Base-by-base conservation (phyloP, 2,329 filamentous ascomycete genomes). In the Byssothecium circinans region DNA sequence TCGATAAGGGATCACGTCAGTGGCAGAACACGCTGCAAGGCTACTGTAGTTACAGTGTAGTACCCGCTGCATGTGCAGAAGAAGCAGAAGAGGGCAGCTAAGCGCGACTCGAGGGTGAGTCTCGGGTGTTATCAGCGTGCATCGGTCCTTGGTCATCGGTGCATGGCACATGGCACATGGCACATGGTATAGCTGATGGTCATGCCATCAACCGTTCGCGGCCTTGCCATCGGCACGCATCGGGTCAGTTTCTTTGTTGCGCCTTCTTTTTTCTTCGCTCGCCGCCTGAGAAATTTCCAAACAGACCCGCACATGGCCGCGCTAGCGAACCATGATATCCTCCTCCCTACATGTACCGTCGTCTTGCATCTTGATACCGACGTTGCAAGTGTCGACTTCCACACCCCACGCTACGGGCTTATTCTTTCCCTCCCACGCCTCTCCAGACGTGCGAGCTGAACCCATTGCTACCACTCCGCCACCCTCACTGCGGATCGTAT, bases 201-300 rank as follows among this genome's bases (percentile, higher is more conserved):
- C 41, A 43, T 30, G 40, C 40, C 40, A 45, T 45, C 35, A 39
- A 15, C 33, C 42, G 42, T 38, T 45, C 33, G 22, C 42, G 42
- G 42, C 3, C 17, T 14, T 20, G 5, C 14, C 17, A n/a, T n/a
- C n/a, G n/a, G n/a, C 25, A 6, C 25, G 6, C 29, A n/a, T 36
- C 41, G 41, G 4, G 5, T 25, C 8, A n/a, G 23, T 43, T 43
- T 25, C 41, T 43, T 43, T 43, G 41, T 43, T 25, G 19, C 20
- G 32, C 41, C 29, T 27, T 15, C 17, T 29, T n/a, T 8, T 8
- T 8, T 27, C 34, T 10, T 36, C 12, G 34, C 17, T 17, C 5
- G 14, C 17, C 19, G 17, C 36, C 29, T 32, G 29, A 32, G 29
- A 32, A 32, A 32, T 8, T 32, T 32, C 29, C 4, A 32, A 12